These are phyloP conservation scores for Chalciporus sp. DNA, from an alignment of 1,284 basidiomycete species.

Conservation along the genomic window DNA sequence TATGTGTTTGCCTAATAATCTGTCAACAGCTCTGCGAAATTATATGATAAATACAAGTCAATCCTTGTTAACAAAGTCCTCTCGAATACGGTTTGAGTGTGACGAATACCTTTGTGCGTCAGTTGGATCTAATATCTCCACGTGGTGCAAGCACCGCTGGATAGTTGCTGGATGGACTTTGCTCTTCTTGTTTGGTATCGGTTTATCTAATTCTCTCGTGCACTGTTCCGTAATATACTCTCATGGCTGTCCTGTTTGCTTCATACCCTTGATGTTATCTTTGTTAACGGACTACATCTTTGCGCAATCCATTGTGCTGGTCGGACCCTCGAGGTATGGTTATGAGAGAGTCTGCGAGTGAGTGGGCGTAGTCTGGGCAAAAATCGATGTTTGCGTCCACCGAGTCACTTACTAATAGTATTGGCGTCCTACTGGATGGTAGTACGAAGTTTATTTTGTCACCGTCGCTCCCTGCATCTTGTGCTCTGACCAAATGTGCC, in stretches of 20 bases:
- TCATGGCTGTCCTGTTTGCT: background rate
- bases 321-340: too few species aligned
- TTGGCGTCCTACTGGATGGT: too few species aligned
- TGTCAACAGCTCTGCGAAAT: constrained; percentile 58
- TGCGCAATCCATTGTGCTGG: background rate
- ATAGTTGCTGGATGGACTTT: background rate
- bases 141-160: background rate
- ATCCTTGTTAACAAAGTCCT: constrained; percentile 52
- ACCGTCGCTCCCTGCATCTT: too few species aligned
- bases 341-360: too few species aligned
- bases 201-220: background rate
- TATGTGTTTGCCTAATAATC: constrained; percentile 8
- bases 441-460: too few species aligned
- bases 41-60: constrained; percentile 69
- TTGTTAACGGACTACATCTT: constrained; percentile 3
- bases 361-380: too few species aligned
- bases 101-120: background rate
- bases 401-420: too few species aligned
- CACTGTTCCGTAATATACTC: background rate
- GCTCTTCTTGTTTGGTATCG: background rate
- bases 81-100: constrained; percentile 24
- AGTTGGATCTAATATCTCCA: background rate
- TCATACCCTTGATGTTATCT: background rate
- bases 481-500: too few species aligned
- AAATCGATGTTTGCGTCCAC: too few species aligned